Base-by-base conservation (phyloP, 306 rosid species). In the Cucurbita moschata region DNA sequence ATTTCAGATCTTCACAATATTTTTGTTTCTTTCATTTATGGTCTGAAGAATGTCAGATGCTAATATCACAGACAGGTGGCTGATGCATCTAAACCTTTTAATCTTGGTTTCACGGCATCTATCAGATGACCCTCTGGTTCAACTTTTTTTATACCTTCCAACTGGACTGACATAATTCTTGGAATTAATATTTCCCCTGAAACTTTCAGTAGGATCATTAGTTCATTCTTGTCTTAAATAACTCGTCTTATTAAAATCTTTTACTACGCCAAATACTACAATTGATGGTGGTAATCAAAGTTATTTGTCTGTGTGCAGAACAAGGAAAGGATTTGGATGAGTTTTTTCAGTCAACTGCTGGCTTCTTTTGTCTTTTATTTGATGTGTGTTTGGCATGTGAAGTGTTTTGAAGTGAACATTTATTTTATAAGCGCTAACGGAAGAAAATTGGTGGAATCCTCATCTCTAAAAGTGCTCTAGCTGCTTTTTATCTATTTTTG, bases 311-410 rank as follows among this genome's bases (percentile, higher is more conserved):
- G 42, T 78, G 11, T 79, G 82, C 92, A 92, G 95, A 82, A 75
- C 96, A 89, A 77, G 96, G 85, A 35, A 89, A 86, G 81, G 86
- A 87, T 79, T 79, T 92, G 85, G 90, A 85, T 30, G 97, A 92
- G 79, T 92, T 92, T 85, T 92, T 92, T 72, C 83, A 58, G 87
- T 92, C 97, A 77, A 88, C 97, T 65, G 92, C 90, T 9, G 97
- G 97, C 55, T 26, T 78, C 26, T 9, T 16, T 56, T 50, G 43
- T 44, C 50, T 26, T 40, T 47, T 12, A 4, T 37, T 14, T 37
- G 9, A 11, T 15, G 40, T 58, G 46, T 37, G 67, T 37, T 61
- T 61, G 46, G 21, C 21, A 13, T 37, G 10, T 15, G 12, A 15
- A 15, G 67, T 61, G 46, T 3, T 1, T 61, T 61, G 10, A 60